A percentile compares a stretch with the other conserved stretches of the same genome.
Conservation (phyloP, 768 basidiomycete species). For the Tulasnella sp. region DNA sequence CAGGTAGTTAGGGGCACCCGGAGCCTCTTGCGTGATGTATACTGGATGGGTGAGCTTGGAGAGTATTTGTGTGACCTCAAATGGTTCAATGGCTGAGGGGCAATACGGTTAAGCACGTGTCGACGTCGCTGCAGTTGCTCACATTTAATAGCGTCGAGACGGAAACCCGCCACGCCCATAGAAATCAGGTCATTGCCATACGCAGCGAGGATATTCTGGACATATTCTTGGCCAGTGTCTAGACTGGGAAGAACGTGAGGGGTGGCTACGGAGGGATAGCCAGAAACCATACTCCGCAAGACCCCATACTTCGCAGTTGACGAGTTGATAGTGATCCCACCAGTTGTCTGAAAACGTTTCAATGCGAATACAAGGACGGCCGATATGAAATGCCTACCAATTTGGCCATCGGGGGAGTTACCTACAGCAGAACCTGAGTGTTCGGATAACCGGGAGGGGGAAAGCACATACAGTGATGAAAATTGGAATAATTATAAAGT, state of each 20-base stretch:
- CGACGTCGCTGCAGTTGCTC: neutral
- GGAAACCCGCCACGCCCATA: conserved; percentile 34
- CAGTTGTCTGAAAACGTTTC: conserved; percentile 4
- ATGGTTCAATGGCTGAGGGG: conserved; percentile 41
- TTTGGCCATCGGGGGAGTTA: neutral
- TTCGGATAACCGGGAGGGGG: no score
- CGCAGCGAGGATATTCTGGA: conserved; percentile 38
- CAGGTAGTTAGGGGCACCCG: conserved; percentile 37
- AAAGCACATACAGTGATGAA: conserved; percentile 21
- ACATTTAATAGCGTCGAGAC: conserved; percentile 16
- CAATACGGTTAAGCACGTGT: neutral
- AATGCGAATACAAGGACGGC: neutral
- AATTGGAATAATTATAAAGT: conserved; percentile 16
- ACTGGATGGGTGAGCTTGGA: conserved; percentile 23
- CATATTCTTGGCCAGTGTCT: conserved; percentile 50
- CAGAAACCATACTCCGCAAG: conserved; percentile 18
- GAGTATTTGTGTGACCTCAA: conserved; percentile 24
- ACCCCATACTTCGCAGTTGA: conserved; percentile 18
- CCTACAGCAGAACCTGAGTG: conserved; percentile 27
- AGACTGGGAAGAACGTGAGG: conserved; percentile 27
- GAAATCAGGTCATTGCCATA: conserved; percentile 50
- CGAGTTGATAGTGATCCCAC: conserved; percentile 15
- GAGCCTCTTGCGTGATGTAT: conserved; percentile 52
- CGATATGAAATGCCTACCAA: neutral
- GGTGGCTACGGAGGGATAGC: neutral